Conservation (phyloP, 75 land plant genomes). For the Chamaecyparis obtusa region DNA sequence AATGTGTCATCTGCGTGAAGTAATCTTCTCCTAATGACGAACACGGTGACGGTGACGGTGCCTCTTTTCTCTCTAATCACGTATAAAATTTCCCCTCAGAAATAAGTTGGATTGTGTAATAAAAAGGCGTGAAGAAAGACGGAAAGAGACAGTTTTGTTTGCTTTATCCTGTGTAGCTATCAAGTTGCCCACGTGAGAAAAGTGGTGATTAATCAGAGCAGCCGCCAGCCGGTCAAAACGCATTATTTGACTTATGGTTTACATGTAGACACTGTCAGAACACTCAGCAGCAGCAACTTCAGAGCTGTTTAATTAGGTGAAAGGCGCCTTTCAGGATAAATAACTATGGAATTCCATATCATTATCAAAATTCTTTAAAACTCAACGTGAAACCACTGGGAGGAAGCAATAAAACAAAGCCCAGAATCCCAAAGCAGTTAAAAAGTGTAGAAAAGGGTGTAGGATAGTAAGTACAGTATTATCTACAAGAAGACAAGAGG, state of each 20-base stretch:
- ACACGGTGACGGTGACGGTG: background rate
- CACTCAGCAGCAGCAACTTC: background rate
- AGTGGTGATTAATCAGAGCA: background rate
- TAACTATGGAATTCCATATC: no score
- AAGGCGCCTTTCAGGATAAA: background rate
- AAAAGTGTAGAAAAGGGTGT: no score
- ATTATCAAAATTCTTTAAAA: no score
- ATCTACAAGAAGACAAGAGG: background rate
- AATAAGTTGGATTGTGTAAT: background rate
- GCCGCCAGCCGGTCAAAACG: slow-evolving; percentile 5
- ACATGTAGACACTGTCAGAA: background rate
- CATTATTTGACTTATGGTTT: background rate
- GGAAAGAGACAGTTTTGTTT: background rate
- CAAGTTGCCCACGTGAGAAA: slow-evolving; percentile 4
- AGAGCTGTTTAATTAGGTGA: background rate
- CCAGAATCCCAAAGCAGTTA: background rate
- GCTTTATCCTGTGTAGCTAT: background rate
- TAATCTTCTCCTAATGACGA: background rate
- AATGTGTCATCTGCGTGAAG: background rate
- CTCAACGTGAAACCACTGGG: no score
- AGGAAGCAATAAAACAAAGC: background rate
- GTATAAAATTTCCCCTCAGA: background rate
- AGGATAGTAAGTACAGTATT: background rate
- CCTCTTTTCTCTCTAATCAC: background rate
- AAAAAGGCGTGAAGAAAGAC: background rate